phyloP scores from a whole-genome alignment of 2,329 filamentous ascomycete genomes.

The Colletotrichum spaethianum region DNA sequence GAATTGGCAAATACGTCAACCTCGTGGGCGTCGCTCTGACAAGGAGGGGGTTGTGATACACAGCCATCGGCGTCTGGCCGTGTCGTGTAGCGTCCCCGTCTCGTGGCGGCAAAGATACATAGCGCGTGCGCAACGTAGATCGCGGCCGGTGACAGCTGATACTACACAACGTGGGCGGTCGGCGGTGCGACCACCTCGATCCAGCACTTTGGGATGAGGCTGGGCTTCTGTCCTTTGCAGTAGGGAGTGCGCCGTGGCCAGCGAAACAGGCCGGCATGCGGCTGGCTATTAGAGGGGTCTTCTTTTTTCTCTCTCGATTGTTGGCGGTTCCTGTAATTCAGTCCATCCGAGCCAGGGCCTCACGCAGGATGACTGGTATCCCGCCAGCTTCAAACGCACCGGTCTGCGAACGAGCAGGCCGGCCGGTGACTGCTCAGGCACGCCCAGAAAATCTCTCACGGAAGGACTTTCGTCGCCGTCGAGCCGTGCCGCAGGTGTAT shows the following conservation, averaged over 20 bases:
- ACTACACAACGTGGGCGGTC: conserved; percentile 14
- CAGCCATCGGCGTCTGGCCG: conserved; percentile 8
- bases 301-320: conserved; percentile 1
- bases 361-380: conserved; percentile 6
- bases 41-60: conserved; percentile 5
- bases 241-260: conserved; percentile 11
- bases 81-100: neutral
- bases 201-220: conserved; percentile 27
- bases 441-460: neutral
- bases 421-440: neutral
- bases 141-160: conserved; percentile 23
- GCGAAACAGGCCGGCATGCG: conserved; percentile 5
- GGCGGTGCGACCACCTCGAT: conserved; percentile 31
- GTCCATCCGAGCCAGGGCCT: neutral
- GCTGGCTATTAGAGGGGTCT: neutral
- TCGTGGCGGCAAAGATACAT: conserved; percentile 17
- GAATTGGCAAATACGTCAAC: conserved; percentile 16
- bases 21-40: conserved; percentile 14
- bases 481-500: neutral
- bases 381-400: neutral
- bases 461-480: neutral
- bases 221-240: conserved; percentile 16
- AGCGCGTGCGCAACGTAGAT: conserved; percentile 22
- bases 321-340: conserved; percentile 11
- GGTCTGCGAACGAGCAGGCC: conserved; percentile 1